A percentile compares a stretch with the other conserved stretches of the same genome.
Conservation (phyloP, 2,329 filamentous ascomycete genomes). For the Epichloe amarillans region DNA sequence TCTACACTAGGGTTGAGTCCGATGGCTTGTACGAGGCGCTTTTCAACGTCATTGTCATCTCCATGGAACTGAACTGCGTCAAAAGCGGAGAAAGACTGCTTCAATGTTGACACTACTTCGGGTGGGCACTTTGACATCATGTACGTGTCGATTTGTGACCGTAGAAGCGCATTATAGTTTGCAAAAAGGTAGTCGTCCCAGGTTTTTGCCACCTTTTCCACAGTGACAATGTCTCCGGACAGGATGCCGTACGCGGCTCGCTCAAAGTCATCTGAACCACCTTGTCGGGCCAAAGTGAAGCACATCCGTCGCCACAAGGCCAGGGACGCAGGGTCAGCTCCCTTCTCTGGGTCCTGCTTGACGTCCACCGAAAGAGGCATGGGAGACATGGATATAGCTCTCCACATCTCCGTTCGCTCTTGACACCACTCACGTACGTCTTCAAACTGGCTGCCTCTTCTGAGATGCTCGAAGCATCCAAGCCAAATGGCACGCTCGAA, state of each 20-base stretch:
- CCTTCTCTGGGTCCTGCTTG: constrained; percentile 18
- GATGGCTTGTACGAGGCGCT: constrained; percentile 46
- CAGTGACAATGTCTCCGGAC: constrained; percentile 69
- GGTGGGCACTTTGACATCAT: constrained; percentile 42
- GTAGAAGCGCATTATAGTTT: constrained; percentile 74
- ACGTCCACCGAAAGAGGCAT: constrained; percentile 44
- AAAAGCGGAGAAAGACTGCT: constrained; percentile 47
- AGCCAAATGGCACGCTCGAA: constrained; percentile 88
- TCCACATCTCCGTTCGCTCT: constrained; percentile 78
- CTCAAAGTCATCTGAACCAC: constrained; percentile 63
- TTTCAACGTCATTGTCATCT: constrained; percentile 36
- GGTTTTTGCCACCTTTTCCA: constrained; percentile 59
- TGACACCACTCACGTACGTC: constrained; percentile 77
- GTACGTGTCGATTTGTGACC: constrained; percentile 67
- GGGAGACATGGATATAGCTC: constrained; percentile 69
- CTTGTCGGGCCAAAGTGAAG: constrained; percentile 55
- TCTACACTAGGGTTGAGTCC: constrained; percentile 42
- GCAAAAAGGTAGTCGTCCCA: constrained; percentile 85
- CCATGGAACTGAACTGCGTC: constrained; percentile 52
- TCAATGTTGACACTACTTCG: constrained; percentile 37
- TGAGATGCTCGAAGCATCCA: constrained; percentile 84
- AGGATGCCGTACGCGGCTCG: constrained; percentile 81
- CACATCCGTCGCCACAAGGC: constrained; percentile 70
- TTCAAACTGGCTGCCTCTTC: constrained; percentile 62
- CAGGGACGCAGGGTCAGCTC: constrained; percentile 29